A percentile compares a stretch with the other conserved stretches of the same genome.
Evolutionary conservation across 176 grass and related monocot genomes (phyloP).

Genomic region (Olyra latifolia): DNA sequence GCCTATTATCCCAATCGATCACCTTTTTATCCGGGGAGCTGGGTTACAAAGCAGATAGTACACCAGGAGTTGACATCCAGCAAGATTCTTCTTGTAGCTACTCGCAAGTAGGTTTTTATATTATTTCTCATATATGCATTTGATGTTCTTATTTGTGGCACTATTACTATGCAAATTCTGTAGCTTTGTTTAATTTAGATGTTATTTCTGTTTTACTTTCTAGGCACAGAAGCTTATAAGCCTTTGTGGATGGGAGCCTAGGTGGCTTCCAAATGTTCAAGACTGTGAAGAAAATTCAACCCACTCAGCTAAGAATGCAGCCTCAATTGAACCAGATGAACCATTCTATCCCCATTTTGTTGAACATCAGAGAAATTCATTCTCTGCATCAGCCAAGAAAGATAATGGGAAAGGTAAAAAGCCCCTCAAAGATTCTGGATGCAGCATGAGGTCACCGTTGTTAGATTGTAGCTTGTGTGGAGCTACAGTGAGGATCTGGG

Average conservation of each 20-base stretch:
- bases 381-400: slow-evolving; percentile 67
- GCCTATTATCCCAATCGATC: slow-evolving; percentile 63
- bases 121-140: slow-evolving; percentile 3
- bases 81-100: slow-evolving; percentile 62
- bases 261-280: slow-evolving; percentile 97
- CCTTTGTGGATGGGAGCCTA: slow-evolving; percentile 97
- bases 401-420: slow-evolving; percentile 77
- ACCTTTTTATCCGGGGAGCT: slow-evolving; percentile 71
- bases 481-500: slow-evolving; percentile 75
- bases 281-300: slow-evolving; percentile 98
- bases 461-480: slow-evolving; percentile 93
- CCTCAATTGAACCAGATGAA: slow-evolving; percentile 48
- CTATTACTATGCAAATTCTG: slow-evolving; percentile 13
- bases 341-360: slow-evolving; percentile 43
- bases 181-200: slow-evolving; percentile 27
- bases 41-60: slow-evolving; percentile 69
- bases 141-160: slow-evolving; percentile 14
- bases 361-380: slow-evolving; percentile 54
- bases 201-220: slow-evolving; percentile 31
- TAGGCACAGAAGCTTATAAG: slow-evolving; percentile 96
- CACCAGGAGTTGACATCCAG: slow-evolving; percentile 49
- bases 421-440: slow-evolving; percentile 63
- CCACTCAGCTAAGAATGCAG: slow-evolving; percentile 70
- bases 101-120: slow-evolving; percentile 65
- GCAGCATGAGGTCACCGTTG: slow-evolving; percentile 84